These are phyloP conservation scores for Aechmea fasciata DNA, from an alignment of 176 grass and related monocot genomes.

Conservation along the genomic window DNA sequence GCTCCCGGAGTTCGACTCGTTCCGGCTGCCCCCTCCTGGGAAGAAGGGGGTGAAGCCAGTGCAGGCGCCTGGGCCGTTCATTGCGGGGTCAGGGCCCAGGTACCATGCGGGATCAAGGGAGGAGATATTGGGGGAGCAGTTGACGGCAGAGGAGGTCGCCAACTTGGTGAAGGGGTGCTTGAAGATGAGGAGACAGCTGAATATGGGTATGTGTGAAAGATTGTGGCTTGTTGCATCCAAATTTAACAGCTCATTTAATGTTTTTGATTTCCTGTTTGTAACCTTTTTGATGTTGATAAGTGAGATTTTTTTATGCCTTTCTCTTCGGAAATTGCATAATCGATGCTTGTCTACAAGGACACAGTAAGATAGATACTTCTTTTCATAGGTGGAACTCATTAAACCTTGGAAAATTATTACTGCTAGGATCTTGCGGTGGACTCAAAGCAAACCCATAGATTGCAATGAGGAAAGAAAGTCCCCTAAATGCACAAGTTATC, in stretches of 20 bases:
- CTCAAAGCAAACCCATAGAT: too few relatives aligned
- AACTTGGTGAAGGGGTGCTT: constrained; percentile 53
- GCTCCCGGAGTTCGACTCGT: constrained; percentile 80
- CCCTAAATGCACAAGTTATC: too few relatives aligned
- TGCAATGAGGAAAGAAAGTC: too few relatives aligned
- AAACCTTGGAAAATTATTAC: too few relatives aligned
- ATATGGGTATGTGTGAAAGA: constrained; percentile 50
- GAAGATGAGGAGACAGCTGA: constrained; percentile 58
- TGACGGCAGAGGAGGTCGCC: constrained; percentile 48
- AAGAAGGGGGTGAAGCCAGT: constrained; percentile 91
- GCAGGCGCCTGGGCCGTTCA: constrained; percentile 69
- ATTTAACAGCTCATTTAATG: neutral
- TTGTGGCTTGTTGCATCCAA: neutral
- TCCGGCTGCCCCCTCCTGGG: constrained; percentile 50
- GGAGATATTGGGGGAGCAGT: constrained; percentile 74
- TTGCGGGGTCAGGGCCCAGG: constrained; percentile 52
- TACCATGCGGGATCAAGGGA: constrained; percentile 57
- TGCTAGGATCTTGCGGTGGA: too few relatives aligned
- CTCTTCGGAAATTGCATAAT: neutral
- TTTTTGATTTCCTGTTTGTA: neutral
- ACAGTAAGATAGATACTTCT: too few relatives aligned
- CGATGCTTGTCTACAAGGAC: too few relatives aligned
- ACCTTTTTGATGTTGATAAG: too few relatives aligned
- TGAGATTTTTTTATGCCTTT: neutral
- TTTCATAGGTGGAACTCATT: too few relatives aligned